Base-by-base conservation (phyloP, 2,329 filamentous ascomycete species). In the Colletotrichum sublineola region DNA sequence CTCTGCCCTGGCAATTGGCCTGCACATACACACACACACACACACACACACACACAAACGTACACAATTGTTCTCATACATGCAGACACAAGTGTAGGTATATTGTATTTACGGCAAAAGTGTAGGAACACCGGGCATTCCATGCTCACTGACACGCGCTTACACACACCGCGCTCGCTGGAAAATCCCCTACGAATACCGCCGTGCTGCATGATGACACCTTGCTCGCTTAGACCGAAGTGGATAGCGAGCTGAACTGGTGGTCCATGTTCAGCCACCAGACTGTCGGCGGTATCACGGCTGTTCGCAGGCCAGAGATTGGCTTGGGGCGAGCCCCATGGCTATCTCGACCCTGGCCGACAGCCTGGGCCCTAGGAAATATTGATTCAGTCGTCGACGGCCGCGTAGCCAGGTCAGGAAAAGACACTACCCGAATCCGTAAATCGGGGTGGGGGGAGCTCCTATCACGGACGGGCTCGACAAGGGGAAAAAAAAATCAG, bases 261-360 rank as follows among this genome's bases (percentile, higher is more conserved):
- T 42, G 60, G 68, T 14, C 33, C 9, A 33, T 24, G 40, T 62
- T 57, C 56, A 40, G 40, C 44, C 68, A 67, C 68, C 36, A 67
- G 64, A 68, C 36, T 52, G 24, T 52, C 20, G 50, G n/a, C 55
- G 56, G 50, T 53, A 31, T 42, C 42, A 44, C 57, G 40, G 64
- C 33, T 40, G 40, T 29, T 48, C 38, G 29, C 50, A 40, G 52
- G 15, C 20, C 50, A 20, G 14, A 33, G 18, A 33, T 71, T 52
- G 64, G 56, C 42, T 57, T 63, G 44, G 58, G 44, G 44, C 20
- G n/a, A 46, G 60, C 44, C 44, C 50, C 38, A 33, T 46, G 29
- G 64, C 36, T 63, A 68, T 71, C 68, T 68, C 11, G 31, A 71
- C 57, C 64, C 57, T n/a, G 50, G 57, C 38, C 40, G 31, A 50